Percentiles rank a stretch among this genome's conserved stretches.
Conservation (phyloP, 805 yeast species). For the Metschnikowia santaceciliae region DNA sequence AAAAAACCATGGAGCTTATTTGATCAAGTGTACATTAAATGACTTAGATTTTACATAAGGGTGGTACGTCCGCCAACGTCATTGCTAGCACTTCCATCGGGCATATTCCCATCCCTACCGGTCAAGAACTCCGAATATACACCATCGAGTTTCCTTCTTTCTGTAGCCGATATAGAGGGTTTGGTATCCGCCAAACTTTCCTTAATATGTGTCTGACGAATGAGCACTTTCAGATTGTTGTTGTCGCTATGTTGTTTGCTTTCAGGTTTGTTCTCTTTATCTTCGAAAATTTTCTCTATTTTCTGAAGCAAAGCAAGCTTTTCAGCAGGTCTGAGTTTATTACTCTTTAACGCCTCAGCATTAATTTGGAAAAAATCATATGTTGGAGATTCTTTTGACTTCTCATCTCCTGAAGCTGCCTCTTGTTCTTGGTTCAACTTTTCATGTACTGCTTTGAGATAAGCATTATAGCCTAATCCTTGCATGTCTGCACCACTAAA, state of each 20-base stretch:
- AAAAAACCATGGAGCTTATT: background rate
- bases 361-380: conserved; percentile 45
- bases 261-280: conserved; percentile 3
- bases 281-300: conserved; percentile 35
- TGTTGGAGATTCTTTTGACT: conserved; percentile 1
- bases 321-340: conserved; percentile 34
- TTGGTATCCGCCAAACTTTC: conserved; percentile 72
- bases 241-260: conserved; percentile 4
- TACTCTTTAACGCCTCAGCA: conserved; percentile 25
- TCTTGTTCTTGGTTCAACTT: conserved; percentile 47
- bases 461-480: conserved; percentile 87
- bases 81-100: conserved; percentile 73
- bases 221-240: conserved; percentile 34
- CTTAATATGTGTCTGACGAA: conserved; percentile 52
- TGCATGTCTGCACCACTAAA: conserved; percentile 95
- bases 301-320: conserved; percentile 39
- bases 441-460: conserved; percentile 77
- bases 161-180: conserved; percentile 81
- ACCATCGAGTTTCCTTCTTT: conserved; percentile 53
- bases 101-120: conserved; percentile 84
- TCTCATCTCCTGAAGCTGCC: conserved; percentile 15
- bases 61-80: conserved; percentile 86
- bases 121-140: conserved; percentile 72
- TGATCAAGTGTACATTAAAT: background rate
- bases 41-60: conserved; percentile 49